Evolutionary conservation across 83 land plant genomes (phyloP).

Genomic region (Larix sibirica): DNA sequence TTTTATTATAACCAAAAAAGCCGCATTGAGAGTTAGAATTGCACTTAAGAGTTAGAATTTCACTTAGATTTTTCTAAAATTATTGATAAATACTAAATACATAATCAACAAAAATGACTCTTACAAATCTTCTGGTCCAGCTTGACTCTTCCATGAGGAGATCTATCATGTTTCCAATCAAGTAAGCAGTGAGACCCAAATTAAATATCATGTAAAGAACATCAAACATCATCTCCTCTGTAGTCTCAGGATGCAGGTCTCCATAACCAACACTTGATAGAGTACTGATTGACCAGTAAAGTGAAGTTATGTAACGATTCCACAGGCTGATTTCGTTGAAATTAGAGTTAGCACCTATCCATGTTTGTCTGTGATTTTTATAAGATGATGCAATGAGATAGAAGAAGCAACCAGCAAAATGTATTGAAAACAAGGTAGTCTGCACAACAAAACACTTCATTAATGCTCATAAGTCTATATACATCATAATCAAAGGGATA

Average conservation of each 20-base stretch:
- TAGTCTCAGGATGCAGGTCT: slow-evolving; percentile 1
- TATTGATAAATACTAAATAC: too few relatives aligned
- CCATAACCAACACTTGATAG: slow-evolving; percentile 17
- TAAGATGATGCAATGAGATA: too few relatives aligned
- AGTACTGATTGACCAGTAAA: slow-evolving; percentile 29
- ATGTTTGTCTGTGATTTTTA: too few relatives aligned
- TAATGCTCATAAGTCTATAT: too few relatives aligned
- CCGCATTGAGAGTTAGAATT: neutral
- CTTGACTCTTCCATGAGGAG: slow-evolving; percentile 10
- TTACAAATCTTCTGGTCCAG: slow-evolving; percentile 15
- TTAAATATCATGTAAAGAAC: slow-evolving; percentile 15
- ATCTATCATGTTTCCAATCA: slow-evolving; percentile 19
- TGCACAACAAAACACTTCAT: neutral
- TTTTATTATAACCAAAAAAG: too few relatives aligned
- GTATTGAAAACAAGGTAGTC: neutral
- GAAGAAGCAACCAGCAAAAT: too few relatives aligned
- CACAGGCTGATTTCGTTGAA: slow-evolving; percentile 5
- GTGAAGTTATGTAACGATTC: slow-evolving; percentile 18
- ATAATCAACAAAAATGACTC: too few relatives aligned
- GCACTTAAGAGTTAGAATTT: neutral
- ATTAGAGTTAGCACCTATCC: neutral
- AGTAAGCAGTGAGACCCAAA: slow-evolving; percentile 18
- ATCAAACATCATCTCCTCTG: slow-evolving; percentile 12
- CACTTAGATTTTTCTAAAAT: too few relatives aligned
- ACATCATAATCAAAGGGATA: neutral